Percentiles rank a stretch among this genome's conserved stretches.
phyloP scores from a whole-genome alignment of 768 basidiomycete species.

The Omphalotus guepiniiformis region DNA sequence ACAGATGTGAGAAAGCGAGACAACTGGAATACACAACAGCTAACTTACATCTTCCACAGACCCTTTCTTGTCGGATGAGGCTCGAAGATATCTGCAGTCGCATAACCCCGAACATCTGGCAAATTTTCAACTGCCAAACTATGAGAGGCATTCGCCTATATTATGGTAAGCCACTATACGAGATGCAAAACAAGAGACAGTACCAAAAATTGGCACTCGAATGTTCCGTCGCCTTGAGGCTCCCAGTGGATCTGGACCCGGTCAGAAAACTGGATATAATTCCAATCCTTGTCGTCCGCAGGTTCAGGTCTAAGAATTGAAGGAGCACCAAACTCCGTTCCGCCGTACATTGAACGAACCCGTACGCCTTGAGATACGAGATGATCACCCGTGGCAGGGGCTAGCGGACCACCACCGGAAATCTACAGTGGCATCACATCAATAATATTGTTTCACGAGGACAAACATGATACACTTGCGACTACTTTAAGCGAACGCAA shows the following conservation, averaged over 20 bases:
- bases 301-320: slow-evolving; percentile 9
- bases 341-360: slow-evolving; percentile 29
- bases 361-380: slow-evolving; percentile 31
- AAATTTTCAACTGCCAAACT: slow-evolving; percentile 29
- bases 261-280: slow-evolving; percentile 27
- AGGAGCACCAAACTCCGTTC: slow-evolving; percentile 28
- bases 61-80: slow-evolving; percentile 38
- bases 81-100: slow-evolving; percentile 38
- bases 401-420: slow-evolving; percentile 29
- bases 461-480: slow-evolving; percentile 19
- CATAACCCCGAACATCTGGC: slow-evolving; percentile 33
- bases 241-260: slow-evolving; percentile 29
- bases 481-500: slow-evolving; percentile 23
- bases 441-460: neutral
- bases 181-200: neutral
- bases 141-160: slow-evolving; percentile 22
- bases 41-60: slow-evolving; percentile 28
- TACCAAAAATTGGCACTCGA: slow-evolving; percentile 36
- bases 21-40: neutral
- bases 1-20: neutral
- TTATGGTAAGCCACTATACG: neutral
- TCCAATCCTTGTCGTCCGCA: slow-evolving; percentile 19
- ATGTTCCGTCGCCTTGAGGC: slow-evolving; percentile 31
- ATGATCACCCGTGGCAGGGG: slow-evolving; percentile 30
- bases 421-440: neutral